phyloP scores from a whole-genome alignment of 2,329 filamentous ascomycete species.

The Penicillium sp. region DNA sequence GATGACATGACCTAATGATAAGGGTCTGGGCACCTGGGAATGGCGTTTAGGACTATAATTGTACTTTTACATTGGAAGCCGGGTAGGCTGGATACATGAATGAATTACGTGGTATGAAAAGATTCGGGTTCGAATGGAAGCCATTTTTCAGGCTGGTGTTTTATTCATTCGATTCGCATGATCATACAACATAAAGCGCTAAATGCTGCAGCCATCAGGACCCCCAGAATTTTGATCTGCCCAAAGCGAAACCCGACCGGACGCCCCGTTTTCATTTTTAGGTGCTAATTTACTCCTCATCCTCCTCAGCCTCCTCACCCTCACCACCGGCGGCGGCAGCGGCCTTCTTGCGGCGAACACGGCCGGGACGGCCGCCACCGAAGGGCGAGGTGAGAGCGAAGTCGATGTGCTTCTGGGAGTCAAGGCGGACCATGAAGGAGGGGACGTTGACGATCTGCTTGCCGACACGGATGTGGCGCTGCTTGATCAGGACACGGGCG shows the following conservation, averaged over 20 bases:
- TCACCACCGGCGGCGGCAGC: conserved; percentile 79
- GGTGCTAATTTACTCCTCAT: conserved; percentile 60
- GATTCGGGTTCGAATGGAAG: conserved; percentile 36
- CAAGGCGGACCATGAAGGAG: conserved; percentile 98
- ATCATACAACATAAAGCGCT: conserved; percentile 43
- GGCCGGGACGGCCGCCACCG: conserved; percentile 93
- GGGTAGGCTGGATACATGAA: neutral
- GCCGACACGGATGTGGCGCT: conserved; percentile 98
- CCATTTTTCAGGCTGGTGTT: conserved; percentile 33
- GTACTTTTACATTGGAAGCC: neutral
- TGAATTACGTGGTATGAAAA: neutral
- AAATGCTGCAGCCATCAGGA: conserved; percentile 41
- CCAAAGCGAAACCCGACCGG: conserved; percentile 41
- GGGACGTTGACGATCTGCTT: conserved; percentile 99
- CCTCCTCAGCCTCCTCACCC: conserved; percentile 70
- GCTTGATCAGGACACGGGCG: conserved; percentile 98
- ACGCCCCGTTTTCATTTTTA: conserved; percentile 34
- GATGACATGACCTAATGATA: conserved; percentile 25
- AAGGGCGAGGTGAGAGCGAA: conserved; percentile 97
- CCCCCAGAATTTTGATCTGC: conserved; percentile 31
- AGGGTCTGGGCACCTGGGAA: conserved; percentile 2
- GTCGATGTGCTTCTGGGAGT: conserved; percentile 99
- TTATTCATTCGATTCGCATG: conserved; percentile 39
- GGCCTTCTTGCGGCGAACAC: conserved; percentile 99
- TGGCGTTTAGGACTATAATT: conserved; percentile 27